These are phyloP conservation scores for Bassia scoparia DNA, from an alignment of 148 eudicot species.

Conservation along the genomic window DNA sequence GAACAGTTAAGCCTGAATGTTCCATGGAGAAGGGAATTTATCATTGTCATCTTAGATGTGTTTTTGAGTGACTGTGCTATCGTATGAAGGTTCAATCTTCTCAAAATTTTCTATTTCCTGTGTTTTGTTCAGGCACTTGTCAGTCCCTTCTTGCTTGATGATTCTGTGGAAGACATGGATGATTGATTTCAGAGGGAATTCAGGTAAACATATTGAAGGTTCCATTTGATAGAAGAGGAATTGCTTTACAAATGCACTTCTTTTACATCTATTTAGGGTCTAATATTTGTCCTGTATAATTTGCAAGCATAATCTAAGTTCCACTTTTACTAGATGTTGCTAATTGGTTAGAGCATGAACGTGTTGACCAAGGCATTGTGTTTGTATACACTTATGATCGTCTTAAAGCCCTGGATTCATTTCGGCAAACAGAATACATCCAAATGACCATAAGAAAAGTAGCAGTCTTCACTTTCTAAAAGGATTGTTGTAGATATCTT, in stretches of 20 bases:
- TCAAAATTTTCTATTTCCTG: no score
- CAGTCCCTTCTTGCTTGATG: conserved; percentile 76
- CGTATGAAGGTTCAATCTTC: no score
- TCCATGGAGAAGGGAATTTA: no score
- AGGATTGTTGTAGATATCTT: not conserved
- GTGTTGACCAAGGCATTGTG: conserved; percentile 20
- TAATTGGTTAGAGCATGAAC: conserved; percentile 33
- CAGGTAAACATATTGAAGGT: conserved; percentile 43
- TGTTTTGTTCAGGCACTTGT: conserved; percentile 77
- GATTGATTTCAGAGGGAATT: conserved; percentile 31
- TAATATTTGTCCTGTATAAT: no score
- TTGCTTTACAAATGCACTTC: no score
- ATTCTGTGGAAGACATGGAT: conserved; percentile 47
- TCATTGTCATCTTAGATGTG: no score
- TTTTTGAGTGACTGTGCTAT: no score
- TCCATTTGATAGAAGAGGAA: not conserved
- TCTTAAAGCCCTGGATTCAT: conserved; percentile 68
- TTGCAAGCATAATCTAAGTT: conserved; percentile 5
- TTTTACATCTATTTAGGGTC: no score
- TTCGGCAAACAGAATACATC: conserved; percentile 92
- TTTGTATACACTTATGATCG: conserved; percentile 41
- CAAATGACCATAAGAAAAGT: conserved; percentile 93
- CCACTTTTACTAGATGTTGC: conserved; percentile 20
- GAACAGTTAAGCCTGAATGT: no score
- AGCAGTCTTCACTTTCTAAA: conserved; percentile 1